Evolutionary conservation across 2,329 filamentous ascomycete genomes (phyloP).

Genomic region (Epichloe sibirici): DNA sequence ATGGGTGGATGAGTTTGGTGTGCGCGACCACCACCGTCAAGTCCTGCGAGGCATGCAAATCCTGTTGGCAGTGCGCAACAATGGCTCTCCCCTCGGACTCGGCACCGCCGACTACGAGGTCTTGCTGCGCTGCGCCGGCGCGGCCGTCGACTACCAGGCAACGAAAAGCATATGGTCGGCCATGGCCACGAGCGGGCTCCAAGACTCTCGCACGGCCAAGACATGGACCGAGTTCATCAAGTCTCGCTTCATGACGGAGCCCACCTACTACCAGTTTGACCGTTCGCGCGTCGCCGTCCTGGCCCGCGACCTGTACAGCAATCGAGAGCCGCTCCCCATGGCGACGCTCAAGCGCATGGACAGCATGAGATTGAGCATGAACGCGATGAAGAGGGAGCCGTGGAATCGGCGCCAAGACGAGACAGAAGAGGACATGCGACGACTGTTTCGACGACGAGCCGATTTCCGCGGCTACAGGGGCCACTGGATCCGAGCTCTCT

Average conservation of each 20-base stretch:
- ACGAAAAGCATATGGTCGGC: conserved; percentile 25
- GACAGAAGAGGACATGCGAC: conserved; percentile 14
- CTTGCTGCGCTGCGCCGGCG: conserved; percentile 35
- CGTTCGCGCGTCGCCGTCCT: conserved; percentile 26
- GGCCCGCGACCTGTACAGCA: conserved; percentile 26
- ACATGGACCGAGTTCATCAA: conserved; percentile 34
- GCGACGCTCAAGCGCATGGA: conserved; percentile 17
- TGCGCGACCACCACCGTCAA: conserved; percentile 27
- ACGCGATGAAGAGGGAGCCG: conserved; percentile 14
- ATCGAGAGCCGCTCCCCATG: conserved; percentile 7
- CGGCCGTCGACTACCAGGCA: conserved; percentile 24
- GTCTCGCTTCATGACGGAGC: conserved; percentile 33
- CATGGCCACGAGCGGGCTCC: conserved; percentile 16
- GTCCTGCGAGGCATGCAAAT: conserved; percentile 24
- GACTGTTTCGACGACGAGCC: conserved; percentile 16
- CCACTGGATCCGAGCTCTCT: conserved; percentile 17
- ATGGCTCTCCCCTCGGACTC: conserved; percentile 15
- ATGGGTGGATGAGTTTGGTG: conserved; percentile 30
- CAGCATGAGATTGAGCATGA: conserved; percentile 17
- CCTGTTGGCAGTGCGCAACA: conserved; percentile 22
- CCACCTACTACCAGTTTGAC: conserved; percentile 34
- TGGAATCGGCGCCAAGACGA: conserved; percentile 18
- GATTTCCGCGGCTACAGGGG: conserved; percentile 13
- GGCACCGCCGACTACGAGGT: conserved; percentile 30
- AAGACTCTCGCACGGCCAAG: conserved; percentile 18